Conservation (phyloP, 179 eudicot genomes). For the Beta macrorhiza region DNA sequence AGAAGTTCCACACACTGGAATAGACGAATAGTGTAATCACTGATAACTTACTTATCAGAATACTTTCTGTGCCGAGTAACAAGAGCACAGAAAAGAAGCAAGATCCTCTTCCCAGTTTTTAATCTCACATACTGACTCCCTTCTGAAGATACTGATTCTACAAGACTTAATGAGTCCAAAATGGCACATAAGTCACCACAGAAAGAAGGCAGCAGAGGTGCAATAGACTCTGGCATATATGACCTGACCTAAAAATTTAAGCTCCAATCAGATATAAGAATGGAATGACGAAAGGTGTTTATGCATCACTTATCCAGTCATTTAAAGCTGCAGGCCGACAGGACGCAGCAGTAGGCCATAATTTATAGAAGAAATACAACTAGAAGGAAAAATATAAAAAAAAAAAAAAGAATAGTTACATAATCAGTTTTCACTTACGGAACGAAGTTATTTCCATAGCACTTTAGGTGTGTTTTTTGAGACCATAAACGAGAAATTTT, state of each 20-base stretch:
- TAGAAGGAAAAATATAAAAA: neutral
- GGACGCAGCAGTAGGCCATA: neutral
- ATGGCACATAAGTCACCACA: slow-evolving; percentile 51
- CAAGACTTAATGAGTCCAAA: slow-evolving; percentile 52
- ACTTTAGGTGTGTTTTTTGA: neutral
- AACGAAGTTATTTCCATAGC: neutral
- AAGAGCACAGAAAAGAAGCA: slow-evolving; percentile 65
- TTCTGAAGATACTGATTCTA: slow-evolving; percentile 37
- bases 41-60: slow-evolving; percentile 59
- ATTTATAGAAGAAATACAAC: neutral
- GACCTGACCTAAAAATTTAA: slow-evolving; percentile 60
- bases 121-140: slow-evolving; percentile 49
- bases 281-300: neutral
- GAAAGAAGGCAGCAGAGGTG: slow-evolving; percentile 48
- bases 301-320: neutral
- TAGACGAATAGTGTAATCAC: neutral
- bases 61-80: slow-evolving; percentile 74
- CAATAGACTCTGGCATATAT: slow-evolving; percentile 76
- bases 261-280: slow-evolving; percentile 24
- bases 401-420: neutral
- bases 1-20: neutral
- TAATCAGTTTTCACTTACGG: neutral
- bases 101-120: slow-evolving; percentile 65
- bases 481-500: neutral
- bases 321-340: neutral